phyloP scores from a whole-genome alignment of 768 basidiomycete genomes.

The Infundibulicybe gibba region DNA sequence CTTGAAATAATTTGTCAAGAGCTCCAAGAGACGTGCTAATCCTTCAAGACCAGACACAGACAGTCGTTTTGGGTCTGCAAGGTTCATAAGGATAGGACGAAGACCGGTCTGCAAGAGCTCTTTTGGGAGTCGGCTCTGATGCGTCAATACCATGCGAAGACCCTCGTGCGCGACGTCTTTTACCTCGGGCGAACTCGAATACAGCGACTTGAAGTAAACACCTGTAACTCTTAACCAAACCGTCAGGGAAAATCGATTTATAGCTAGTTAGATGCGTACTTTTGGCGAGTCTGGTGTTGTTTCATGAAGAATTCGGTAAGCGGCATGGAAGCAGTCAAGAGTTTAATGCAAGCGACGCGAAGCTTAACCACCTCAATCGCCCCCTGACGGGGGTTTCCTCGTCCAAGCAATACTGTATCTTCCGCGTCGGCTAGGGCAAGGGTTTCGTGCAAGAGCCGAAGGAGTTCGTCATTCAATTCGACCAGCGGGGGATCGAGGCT shows the following conservation, averaged over 20 bases:
- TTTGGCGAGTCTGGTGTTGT: constrained; percentile 80
- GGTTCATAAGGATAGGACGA: constrained; percentile 95
- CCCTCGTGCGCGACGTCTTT: constrained; percentile 96
- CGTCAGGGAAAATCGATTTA: background rate
- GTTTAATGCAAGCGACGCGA: constrained; percentile 89
- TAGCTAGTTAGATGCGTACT: constrained; percentile 39
- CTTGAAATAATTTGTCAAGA: constrained; percentile 98
- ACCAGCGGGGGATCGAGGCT: constrained; percentile 85
- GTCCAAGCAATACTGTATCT: constrained; percentile 75
- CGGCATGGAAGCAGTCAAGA: constrained; percentile 93
- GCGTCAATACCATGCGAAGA: constrained; percentile 80
- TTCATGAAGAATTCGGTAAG: constrained; percentile 90
- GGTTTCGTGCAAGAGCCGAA: constrained; percentile 89
- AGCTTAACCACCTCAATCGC: constrained; percentile 82
- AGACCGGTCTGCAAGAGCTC: constrained; percentile 94
- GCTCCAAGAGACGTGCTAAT: constrained; percentile 86
- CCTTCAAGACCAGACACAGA: constrained; percentile 93
- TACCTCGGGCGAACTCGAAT: constrained; percentile 86
- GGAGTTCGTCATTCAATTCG: constrained; percentile 88
- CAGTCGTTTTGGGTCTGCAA: constrained; percentile 92
- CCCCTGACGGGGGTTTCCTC: constrained; percentile 74
- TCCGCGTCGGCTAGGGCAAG: constrained; percentile 95
- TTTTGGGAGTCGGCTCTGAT: constrained; percentile 90
- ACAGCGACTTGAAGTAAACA: constrained; percentile 98
- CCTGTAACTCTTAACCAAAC: constrained; percentile 68